Evolutionary conservation across 164 flowering plant species (phyloP).

Genomic region (Houttuynia cordata): DNA sequence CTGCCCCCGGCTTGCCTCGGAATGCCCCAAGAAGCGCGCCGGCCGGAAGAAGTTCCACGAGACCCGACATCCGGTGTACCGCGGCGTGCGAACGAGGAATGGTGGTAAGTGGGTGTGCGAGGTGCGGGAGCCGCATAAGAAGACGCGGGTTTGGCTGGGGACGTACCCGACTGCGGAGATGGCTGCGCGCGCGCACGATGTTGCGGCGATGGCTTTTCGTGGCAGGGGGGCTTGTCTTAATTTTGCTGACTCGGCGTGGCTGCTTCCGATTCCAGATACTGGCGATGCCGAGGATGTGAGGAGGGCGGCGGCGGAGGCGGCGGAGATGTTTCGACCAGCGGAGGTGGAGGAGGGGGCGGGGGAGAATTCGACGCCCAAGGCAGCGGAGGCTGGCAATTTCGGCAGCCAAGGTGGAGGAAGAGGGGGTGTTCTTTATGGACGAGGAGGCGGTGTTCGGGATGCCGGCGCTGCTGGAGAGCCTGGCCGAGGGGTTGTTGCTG

Average conservation of each 20-base stretch:
- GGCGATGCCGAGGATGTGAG: conserved; percentile 47
- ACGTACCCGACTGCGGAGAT: conserved; percentile 49
- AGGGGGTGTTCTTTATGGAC: no score
- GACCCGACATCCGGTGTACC: conserved; percentile 55
- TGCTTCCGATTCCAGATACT: conserved; percentile 41
- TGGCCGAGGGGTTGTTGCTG: conserved; percentile 47
- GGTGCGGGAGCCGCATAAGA: conserved; percentile 57
- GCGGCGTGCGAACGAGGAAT: conserved; percentile 50
- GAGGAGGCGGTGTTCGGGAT: conserved; percentile 13
- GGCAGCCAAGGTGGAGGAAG: neutral
- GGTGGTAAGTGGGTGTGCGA: conserved; percentile 57
- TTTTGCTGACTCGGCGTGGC: conserved; percentile 68
- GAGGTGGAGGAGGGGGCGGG: neutral
- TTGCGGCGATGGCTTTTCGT: conserved; percentile 49
- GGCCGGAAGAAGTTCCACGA: conserved; percentile 51
- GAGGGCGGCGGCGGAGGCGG: conserved; percentile 62
- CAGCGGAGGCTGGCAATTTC: neutral
- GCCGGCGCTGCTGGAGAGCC: conserved; percentile 25
- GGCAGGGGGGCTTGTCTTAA: conserved; percentile 59
- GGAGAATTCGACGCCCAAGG: neutral
- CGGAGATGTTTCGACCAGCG: conserved; percentile 38
- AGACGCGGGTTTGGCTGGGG: conserved; percentile 58
- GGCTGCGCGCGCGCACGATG: conserved; percentile 73
- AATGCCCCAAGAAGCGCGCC: conserved; percentile 41
- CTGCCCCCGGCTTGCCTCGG: conserved; percentile 15